Base-by-base conservation (phyloP, 2,329 filamentous ascomycete genomes). In the Fusarium ambrosium region DNA sequence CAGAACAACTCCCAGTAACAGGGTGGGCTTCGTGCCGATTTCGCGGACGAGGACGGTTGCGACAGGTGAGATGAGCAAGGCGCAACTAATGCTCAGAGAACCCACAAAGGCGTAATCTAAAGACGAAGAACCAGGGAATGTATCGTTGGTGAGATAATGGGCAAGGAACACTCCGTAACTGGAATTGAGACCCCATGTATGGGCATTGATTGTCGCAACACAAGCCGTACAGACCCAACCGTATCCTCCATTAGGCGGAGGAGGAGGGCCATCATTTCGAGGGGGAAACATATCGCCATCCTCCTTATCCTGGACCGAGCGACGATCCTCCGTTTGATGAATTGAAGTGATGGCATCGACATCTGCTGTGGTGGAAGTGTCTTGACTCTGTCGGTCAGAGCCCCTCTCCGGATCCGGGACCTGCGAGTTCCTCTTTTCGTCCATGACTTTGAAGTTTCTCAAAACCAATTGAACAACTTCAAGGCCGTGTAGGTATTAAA, bases 61-160 rank as follows among this genome's bases (percentile, higher is more conserved):
- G 1, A 94, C 37, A 0, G 94, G 94, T 0, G 93, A 93, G 32
- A 94, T 83, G 9, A 94, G 80, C 69, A 95, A 86, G 2, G 92
- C 92, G 59, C 79, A 76, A 60, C 75, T 77, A 24, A 81, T 71
- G 75, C 82, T 83, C 3, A 84, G 73, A 5, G 75, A 77, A 32
- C 94, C 94, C n/a, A 96, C 88, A 79, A 96, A 95, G 45, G 94
- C 94, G 81, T 92, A 95, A 7, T 91, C 87, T 2, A 95, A 87
- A 3, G 89, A 83, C 0, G 89, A 90, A 3, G 92, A 89, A 16
- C 89, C 90, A 0, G 90, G 88, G 72, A 93, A 95, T 24, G 87
- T 86, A 62, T 91, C 85, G 59, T 88, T 88, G 20, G 87, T 85
- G 18, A 90, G 84, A 69, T 90, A 90, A 75, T 90, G 86, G 6